A percentile compares a stretch with the other conserved stretches of the same genome.
Evolutionary conservation across 257 asterid species (phyloP).

Genomic region (Gentiana straminea): DNA sequence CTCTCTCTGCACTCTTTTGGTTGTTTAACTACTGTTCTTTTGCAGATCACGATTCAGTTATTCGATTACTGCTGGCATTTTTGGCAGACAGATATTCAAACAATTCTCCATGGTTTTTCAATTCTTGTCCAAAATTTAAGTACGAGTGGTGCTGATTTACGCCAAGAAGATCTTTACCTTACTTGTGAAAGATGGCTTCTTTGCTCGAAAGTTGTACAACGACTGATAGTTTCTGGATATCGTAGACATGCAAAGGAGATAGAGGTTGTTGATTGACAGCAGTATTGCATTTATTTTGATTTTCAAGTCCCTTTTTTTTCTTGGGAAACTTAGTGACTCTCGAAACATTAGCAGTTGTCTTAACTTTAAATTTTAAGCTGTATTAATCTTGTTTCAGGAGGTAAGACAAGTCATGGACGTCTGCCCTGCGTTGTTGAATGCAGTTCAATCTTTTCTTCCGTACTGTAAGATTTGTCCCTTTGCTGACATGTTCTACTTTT

Average conservation of each 20-base stretch:
- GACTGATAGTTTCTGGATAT: constrained; percentile 77
- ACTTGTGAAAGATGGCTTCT: constrained; percentile 96
- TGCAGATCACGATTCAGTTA: constrained; percentile 90
- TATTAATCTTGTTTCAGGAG: constrained; percentile 47
- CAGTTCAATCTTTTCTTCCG: constrained; percentile 66
- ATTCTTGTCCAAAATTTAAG: constrained; percentile 57
- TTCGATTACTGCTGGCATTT: constrained; percentile 98
- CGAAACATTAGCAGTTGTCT: background rate
- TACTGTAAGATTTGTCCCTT: constrained; percentile 54
- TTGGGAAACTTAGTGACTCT: background rate
- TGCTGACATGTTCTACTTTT: background rate
- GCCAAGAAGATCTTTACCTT: constrained; percentile 62
- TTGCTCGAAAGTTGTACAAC: constrained; percentile 82
- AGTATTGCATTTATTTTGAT: constrained; percentile 3
- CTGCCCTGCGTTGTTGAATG: constrained; percentile 72
- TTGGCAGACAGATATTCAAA: constrained; percentile 88
- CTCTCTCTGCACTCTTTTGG: constrained; percentile 9
- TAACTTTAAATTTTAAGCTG: constrained; percentile 4
- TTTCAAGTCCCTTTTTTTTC: constrained; percentile 6
- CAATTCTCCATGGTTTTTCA: constrained; percentile 66
- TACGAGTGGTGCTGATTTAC: constrained; percentile 37
- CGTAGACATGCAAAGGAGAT: constrained; percentile 63
- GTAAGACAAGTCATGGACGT: constrained; percentile 86
- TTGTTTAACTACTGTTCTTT: constrained; percentile 27
- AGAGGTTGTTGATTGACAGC: constrained; percentile 36